Conservation (phyloP, 495 filamentous ascomycete genomes). For the Daldinia caldariorum region DNA sequence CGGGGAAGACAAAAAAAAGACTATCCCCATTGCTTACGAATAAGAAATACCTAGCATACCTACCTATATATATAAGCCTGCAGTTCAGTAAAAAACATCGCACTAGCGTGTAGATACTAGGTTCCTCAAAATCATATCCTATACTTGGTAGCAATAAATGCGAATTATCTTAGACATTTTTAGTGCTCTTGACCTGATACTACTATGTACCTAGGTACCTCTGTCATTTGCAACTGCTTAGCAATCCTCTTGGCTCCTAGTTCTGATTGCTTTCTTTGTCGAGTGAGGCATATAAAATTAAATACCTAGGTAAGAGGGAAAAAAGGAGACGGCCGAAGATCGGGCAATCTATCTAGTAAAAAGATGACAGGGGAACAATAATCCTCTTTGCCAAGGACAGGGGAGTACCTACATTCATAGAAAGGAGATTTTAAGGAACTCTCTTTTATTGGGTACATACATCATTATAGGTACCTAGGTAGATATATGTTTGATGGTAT, state of each 20-base stretch:
- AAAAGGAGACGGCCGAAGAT: conserved; percentile 22
- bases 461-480: neutral
- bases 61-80: conserved; percentile 14
- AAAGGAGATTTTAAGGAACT: too few species aligned
- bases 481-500: neutral
- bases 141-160: neutral
- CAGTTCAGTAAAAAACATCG: conserved; percentile 13
- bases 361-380: conserved; percentile 1
- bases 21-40: conserved; percentile 12
- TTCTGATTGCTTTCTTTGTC: neutral
- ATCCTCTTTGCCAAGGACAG: conserved; percentile 22
- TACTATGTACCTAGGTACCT: too few species aligned
- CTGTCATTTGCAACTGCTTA: neutral
- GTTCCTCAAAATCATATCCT: neutral
- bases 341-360: neutral
- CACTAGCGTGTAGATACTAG: neutral
- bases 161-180: neutral
- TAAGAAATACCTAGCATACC: neutral
- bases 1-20: conserved; percentile 31
- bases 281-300: conserved; percentile 1
- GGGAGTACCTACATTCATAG: neutral
- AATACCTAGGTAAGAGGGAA: too few species aligned
- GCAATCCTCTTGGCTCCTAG: neutral
- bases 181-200: neutral
- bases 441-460: too few species aligned